These are phyloP conservation scores for Asterochloris erici DNA, from an alignment of 139 green algal genomes.

Conservation along the genomic window DNA sequence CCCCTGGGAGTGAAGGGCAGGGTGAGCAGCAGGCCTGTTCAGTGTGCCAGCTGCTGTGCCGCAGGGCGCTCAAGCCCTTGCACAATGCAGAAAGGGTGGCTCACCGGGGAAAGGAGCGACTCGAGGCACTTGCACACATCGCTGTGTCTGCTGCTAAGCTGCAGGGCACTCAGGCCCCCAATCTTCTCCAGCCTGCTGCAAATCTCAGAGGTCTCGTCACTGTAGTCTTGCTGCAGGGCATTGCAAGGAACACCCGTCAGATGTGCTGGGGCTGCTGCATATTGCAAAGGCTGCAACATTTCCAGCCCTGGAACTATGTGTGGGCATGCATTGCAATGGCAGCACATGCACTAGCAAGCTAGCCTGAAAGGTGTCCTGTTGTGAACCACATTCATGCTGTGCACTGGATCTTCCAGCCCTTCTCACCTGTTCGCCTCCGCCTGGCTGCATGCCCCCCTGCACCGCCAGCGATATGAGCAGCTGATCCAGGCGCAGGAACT, in stretches of 20 bases:
- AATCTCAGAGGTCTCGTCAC: not conserved
- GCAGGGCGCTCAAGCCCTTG: not conserved
- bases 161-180: not conserved
- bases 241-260: not conserved
- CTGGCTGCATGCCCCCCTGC: not conserved
- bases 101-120: not conserved
- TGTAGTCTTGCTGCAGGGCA: not conserved
- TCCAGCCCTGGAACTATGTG: too few species aligned
- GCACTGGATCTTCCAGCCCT: too few species aligned
- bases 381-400: too few species aligned
- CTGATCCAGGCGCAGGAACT: constrained; percentile 12
- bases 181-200: not conserved
- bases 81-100: too few species aligned
- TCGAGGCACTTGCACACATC: not conserved
- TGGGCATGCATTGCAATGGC: too few species aligned
- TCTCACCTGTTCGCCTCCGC: not conserved
- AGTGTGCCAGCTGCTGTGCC: not conserved
- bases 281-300: too few species aligned
- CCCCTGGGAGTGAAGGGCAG: not conserved
- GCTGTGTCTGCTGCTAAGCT: not conserved
- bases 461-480: constrained; percentile 9
- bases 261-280: too few species aligned
- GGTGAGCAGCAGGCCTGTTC: not conserved
- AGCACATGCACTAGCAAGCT: too few species aligned
- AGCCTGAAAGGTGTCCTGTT: too few species aligned